A percentile compares a stretch with the other conserved stretches of the same genome.
phyloP scores from a whole-genome alignment of 2,329 filamentous ascomycete species.

The Lojkania enalia region DNA sequence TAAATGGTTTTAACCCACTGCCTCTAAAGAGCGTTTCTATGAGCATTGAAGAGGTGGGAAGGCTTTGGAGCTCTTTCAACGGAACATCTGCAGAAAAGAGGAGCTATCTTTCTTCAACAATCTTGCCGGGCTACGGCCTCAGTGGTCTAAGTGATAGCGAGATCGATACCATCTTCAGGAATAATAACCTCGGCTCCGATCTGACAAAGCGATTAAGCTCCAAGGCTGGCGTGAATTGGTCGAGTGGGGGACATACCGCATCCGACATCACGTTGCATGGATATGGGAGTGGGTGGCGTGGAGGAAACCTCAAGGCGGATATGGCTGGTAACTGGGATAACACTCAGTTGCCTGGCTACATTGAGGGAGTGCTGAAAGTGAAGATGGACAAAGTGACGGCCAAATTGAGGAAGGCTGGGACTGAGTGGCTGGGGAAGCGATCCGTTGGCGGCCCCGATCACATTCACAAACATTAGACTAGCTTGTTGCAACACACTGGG shows the following conservation, averaged over 20 bases:
- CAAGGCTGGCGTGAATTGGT: conserved; percentile 41
- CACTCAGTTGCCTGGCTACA: conserved; percentile 24
- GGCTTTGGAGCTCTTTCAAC: conserved; percentile 32
- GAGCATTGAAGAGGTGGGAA: conserved; percentile 37
- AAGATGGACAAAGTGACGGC: conserved; percentile 24
- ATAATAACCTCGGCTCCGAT: conserved; percentile 28
- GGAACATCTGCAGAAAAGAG: conserved; percentile 38
- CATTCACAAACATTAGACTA: too few species aligned
- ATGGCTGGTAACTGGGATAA: conserved; percentile 32
- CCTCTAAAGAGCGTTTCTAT: conserved; percentile 34
- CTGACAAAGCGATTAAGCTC: conserved; percentile 35
- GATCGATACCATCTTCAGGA: conserved; percentile 31
- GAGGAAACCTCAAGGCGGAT: conserved; percentile 18
- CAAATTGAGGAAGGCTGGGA: conserved; percentile 19
- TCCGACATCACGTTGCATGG: conserved; percentile 45
- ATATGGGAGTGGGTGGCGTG: conserved; percentile 30
- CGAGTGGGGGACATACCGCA: conserved; percentile 43
- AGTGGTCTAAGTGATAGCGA: conserved; percentile 25
- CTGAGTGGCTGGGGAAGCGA: conserved; percentile 19
- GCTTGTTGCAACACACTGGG: too few species aligned
- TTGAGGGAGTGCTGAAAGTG: conserved; percentile 22
- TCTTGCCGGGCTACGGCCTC: conserved; percentile 39
- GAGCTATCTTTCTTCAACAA: conserved; percentile 26
- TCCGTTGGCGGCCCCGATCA: not conserved
- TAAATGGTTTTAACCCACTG: conserved; percentile 44